These are phyloP conservation scores for Nakaseomyces uthaithaninus DNA, from an alignment of 1,139 yeast species.

Conservation along the genomic window DNA sequence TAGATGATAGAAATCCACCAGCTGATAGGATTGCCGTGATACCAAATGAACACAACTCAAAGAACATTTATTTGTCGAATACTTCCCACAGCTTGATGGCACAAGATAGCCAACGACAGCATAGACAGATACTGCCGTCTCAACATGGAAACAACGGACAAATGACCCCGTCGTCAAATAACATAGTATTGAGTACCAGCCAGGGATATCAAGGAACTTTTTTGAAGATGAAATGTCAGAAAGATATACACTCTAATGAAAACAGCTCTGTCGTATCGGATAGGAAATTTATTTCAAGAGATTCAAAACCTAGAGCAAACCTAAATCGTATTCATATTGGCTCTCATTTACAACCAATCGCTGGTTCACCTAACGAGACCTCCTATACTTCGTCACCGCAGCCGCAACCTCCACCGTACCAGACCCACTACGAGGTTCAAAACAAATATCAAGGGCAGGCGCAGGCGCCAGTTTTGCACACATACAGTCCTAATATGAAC, in stretches of 20 bases:
- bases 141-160: neutral
- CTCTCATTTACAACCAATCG: neutral
- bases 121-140: constrained; percentile 1
- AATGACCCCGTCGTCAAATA: neutral
- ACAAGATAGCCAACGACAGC: no score
- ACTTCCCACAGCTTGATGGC: neutral
- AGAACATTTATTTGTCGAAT: neutral
- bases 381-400: neutral
- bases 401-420: neutral
- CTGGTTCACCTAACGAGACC: neutral
- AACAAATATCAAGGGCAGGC: constrained; percentile 5
- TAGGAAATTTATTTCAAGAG: neutral
- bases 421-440: neutral
- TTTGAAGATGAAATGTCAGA: neutral
- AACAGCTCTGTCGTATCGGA: neutral
- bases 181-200: neutral
- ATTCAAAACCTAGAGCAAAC: neutral
- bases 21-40: neutral
- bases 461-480: constrained; percentile 3
- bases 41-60: no score
- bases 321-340: neutral
- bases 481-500: neutral
- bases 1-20: neutral
- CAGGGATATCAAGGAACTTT: constrained; percentile 3
- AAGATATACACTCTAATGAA: neutral